Base-by-base conservation (phyloP, 1,284 basidiomycete genomes). In the Cutaneotrichosporon cutaneum region DNA sequence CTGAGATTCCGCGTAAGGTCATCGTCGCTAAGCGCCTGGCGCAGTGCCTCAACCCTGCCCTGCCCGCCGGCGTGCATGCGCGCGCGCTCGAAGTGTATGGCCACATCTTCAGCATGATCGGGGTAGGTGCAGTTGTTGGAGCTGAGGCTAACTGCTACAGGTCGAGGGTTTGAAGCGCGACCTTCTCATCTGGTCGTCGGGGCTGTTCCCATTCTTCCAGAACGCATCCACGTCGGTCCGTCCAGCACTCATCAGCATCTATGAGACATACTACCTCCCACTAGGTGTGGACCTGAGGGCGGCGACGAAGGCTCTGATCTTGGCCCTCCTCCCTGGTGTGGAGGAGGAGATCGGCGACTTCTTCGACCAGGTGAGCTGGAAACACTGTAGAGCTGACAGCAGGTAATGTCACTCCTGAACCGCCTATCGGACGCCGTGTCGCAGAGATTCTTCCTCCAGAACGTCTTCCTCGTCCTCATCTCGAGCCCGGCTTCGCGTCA, bases 131-230 rank as follows among this genome's bases (percentile, higher is more conserved):
- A 27, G 18, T 22, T 16, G 54, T 7, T 18, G 24, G 22, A 45
- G 18, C 21, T 16, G n/a, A 14, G 8, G 13, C 14, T n/a, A 48
- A 63, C 58, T 35, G 13, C 30, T 52, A 22, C 70, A 95, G 92
- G 85, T 86, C 1, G 94, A 97, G 70, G 94, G 94, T 9, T 80
- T 99, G 47, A 86, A 87, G 64, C 85, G 88, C 51, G 96, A 99
- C 80, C 82, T 99, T 5, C 84, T 90, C 1, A 83, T 98, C 18
- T 99, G 96, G 96, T 93, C 93, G 0, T 90, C 92, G 5, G 96
- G 96, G 4, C 80, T 99, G 10, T 95, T 99, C 72, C 96, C 96
- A 0, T 99, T 99, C 85, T 98, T 98, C 75, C 93, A 97, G 78
- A 97, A 93, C 78, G 94, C 96, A 6, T 89, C 94, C 16, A 99